Evolutionary conservation across 176 grass and related monocot genomes (phyloP).

Genomic region (Miscanthus lutarioriparius): DNA sequence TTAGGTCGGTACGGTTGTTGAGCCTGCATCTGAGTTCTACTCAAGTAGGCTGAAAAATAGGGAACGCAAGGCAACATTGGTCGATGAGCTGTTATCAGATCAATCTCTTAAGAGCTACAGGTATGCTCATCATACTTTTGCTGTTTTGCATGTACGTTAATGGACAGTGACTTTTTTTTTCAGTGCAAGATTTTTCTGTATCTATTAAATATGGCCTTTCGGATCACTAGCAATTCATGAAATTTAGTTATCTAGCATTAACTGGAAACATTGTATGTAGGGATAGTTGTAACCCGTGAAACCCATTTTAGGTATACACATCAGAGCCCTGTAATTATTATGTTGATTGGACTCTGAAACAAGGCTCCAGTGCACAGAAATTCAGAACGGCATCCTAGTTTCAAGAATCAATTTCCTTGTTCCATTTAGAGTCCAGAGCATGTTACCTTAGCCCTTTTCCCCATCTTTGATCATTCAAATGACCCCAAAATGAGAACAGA

Average conservation of each 20-base stretch:
- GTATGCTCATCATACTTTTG: constrained; percentile 41
- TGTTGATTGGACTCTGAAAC: background rate
- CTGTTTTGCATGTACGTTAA: background rate
- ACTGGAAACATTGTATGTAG: background rate
- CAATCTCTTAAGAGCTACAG: constrained; percentile 66
- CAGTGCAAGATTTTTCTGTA: background rate
- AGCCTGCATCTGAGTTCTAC: constrained; percentile 77
- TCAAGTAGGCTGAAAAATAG: constrained; percentile 83
- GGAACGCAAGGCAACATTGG: constrained; percentile 72
- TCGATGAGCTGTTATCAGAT: constrained; percentile 77
- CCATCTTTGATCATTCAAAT: background rate
- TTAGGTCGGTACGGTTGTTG: constrained; percentile 86
- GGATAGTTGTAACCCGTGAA: background rate
- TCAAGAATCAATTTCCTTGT: background rate
- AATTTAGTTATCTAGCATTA: background rate
- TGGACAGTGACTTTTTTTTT: background rate
- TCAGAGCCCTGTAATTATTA: background rate
- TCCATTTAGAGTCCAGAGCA: background rate
- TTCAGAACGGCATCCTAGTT: background rate
- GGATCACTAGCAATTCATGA: background rate
- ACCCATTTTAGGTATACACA: background rate
- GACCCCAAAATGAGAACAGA: background rate
- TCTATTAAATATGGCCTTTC: constrained; percentile 14
- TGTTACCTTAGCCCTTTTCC: background rate
- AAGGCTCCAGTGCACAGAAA: background rate